Evolutionary conservation across 441 rosid genomes (phyloP), one percentile per base, ranked within the genome.

Genomic region (Eutrema salsugineum): DNA sequence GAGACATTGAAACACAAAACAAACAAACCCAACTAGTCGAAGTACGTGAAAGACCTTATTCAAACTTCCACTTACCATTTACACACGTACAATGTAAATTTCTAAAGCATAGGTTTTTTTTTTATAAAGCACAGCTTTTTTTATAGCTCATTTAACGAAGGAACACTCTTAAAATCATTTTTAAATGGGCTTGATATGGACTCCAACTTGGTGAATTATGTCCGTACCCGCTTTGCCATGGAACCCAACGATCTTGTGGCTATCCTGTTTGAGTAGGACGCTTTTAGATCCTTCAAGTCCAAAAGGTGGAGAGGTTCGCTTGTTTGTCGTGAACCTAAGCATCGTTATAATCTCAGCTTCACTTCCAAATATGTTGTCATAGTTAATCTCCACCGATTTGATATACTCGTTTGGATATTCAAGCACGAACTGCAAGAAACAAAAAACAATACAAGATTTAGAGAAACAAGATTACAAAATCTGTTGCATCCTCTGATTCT

Each of bases 31-130:
- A 24, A 24, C 27, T 24, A 16, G 15, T 24, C 76, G 5, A 11
- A 42, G 77, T 54, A 56, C 59, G 47, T 71, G 42, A 64, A 53
- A 56, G 63, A 72, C 71, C 44, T 65, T 73, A 73, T 73, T 72
- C 70, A 71, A 71, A 53, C 63, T 5, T 59, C 19, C 24, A 11
- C 36, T 36, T 30, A 72, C 42, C 40, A 27, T 55, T 49, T 47
- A 55, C 59, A 64, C 35, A 72, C 43, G 59, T 64, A 56, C 58
- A 46, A 10, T 27, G 65, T 56, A 65, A 53, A 16, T 42, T 46
- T 55, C 10, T 56, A 65, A 28, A 38, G 10, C 35, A 36, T 17
- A 55, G 35, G 42, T 36, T 24, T 24, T 24, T n/a, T n/a, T n/a
- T n/a, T n/a, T n/a, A n/a, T 56, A 65, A 28, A 38, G 10, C 35